Base-by-base conservation (phyloP, 2,329 filamentous ascomycete species). In the Tolypocladium album region DNA sequence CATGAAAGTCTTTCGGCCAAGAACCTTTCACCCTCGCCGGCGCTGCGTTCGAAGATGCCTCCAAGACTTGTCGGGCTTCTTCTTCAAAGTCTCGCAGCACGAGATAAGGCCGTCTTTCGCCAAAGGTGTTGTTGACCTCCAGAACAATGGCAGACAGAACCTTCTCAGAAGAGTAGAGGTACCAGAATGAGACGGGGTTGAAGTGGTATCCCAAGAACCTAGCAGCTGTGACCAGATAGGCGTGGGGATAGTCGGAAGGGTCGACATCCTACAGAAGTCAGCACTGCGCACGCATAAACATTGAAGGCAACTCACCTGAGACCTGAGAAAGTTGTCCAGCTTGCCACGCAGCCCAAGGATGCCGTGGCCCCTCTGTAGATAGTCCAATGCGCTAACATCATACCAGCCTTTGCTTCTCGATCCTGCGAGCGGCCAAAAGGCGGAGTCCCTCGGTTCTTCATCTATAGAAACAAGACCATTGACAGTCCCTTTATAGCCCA, bases 151-250 rank as follows among this genome's bases (percentile, higher is more conserved):
- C 85, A 31, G 77, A 80, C 17, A 92, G 76, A 7, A 79, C 71
- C 60, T 80, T 80, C 11, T 82, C 71, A 0, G 72, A 64, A 15
- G 84, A 81, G 69, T 92, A 92, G 2, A 92, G 79, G 64, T 91
- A 90, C 87, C 88, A 92, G 66, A 92, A 89, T 0, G 88, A 91
- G 3, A 88, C 86, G 0, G 88, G 88, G 65, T 90, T 92, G 72
- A 89, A 90, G 27, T 83, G 82, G 67, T 88, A 89, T 3, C 86
- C 85, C 7, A 89, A 70, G 62, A 90, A 87, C 38, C 80, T 80
- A 6, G 88, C 83, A 4, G 87, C 86, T 2, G 89, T 92, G 27
- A 90, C 77, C 4, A 92, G 76, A 65, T 90, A 91, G 0, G 85
- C 87, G 66, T 86, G 78, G 13, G 85, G 82, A 72, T 88, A 92